These are phyloP conservation scores for Colletotrichum lupini DNA, from an alignment of 2,329 filamentous ascomycete genomes.

Conservation along the genomic window DNA sequence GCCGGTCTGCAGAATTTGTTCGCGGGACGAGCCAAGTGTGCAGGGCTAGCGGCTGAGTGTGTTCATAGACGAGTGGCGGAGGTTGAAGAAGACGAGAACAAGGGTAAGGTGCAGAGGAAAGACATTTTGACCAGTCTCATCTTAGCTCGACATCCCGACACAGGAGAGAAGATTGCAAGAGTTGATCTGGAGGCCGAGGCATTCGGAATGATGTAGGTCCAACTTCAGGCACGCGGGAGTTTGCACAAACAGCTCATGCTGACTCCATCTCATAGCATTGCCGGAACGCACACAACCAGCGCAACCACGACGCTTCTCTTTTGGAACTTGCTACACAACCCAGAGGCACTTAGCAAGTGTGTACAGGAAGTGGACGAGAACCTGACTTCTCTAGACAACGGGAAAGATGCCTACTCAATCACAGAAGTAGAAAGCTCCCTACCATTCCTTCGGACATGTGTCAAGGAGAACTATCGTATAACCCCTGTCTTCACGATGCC, in stretches of 20 bases:
- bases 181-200: constrained; percentile 47
- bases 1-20: constrained; percentile 38
- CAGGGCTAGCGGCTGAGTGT: constrained; percentile 36
- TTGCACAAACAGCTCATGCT: background rate
- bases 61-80: constrained; percentile 33
- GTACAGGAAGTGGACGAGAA: constrained; percentile 3
- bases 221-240: background rate
- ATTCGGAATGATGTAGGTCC: constrained; percentile 49
- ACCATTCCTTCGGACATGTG: constrained; percentile 2
- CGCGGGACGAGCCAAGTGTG: constrained; percentile 38
- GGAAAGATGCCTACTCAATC: constrained; percentile 10
- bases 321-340: constrained; percentile 21
- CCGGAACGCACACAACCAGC: constrained; percentile 19
- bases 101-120: constrained; percentile 39
- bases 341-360: background rate
- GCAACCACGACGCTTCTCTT: constrained; percentile 1
- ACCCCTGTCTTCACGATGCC: constrained; percentile 25
- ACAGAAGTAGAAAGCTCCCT: constrained; percentile 1
- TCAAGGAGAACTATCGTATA: constrained; percentile 22
- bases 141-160: constrained; percentile 48
- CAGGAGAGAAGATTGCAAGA: constrained; percentile 43
- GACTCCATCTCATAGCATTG: background rate
- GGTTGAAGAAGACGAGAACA: background rate
- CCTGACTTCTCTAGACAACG: background rate
- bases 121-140: constrained; percentile 50